Evolutionary conservation across 495 filamentous ascomycete species (phyloP), one percentile per base, ranked within the genome.

Genomic region (Penicillium turbatum): DNA sequence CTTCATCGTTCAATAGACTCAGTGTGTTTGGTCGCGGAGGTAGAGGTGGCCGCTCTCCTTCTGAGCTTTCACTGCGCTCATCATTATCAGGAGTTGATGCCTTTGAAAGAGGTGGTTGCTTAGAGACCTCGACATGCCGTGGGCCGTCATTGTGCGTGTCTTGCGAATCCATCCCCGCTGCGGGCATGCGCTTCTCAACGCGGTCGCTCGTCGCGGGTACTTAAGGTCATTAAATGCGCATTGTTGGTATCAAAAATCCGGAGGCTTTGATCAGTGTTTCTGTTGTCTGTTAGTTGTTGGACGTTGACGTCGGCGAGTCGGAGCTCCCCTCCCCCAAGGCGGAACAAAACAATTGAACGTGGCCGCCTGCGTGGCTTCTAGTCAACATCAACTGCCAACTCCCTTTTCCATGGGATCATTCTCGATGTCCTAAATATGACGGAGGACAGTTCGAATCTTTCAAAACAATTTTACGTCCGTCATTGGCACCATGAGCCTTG

Each of bases 401-500:
- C 51, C 31, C 41, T 48, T 45, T 40, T 50, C 55, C 43, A 53
- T 37, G 51, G 42, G 48, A 44, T 57, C 48, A 39, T 37, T 27
- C 44, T 63, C 51, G 10, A 70, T 68, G 63, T 46, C 44, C 62
- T 59, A 70, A 70, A 63, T 68, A 75, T 72, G 72, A 73, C 60
- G 70, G 67, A 61, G 65, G 51, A 60, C 56, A 52, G 48, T 57
- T 36, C 62, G 42, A 53, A 42, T 38, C 29, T 47, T 55, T 56
- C 48, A 58, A 30, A 57, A 56, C 53, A 48, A 62, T 68, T 53
- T 53, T 63, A 48, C 35, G 56, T 62, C 52, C 60, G 48, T 64
- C 41, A 62, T 65, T 66, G 64, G 65, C 72, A 79, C 63, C 69
- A 89, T 90, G 86, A 81, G 83, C 70, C 83, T 88, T 76, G 86